Base-by-base conservation (phyloP, 306 rosid species). In the Castanea crenata region DNA sequence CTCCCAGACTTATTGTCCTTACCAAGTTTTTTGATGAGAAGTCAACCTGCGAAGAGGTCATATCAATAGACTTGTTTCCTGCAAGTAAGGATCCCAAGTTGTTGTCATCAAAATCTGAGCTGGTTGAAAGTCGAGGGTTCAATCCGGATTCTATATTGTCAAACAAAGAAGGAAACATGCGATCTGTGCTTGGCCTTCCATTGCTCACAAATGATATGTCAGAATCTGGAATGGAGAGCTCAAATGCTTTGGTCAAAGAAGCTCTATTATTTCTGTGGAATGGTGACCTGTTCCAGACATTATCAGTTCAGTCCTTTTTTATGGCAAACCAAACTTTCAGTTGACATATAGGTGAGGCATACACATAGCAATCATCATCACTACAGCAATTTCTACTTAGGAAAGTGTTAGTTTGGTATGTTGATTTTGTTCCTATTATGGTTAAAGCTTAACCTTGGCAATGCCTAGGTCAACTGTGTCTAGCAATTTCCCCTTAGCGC, bases 131-230 rank as follows among this genome's bases (percentile, higher is more conserved):
- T 18, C 86, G 85, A 52, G 81, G 81, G 46, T 76, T 56, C 15
- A 74, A 65, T 71, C 85, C 83, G 25, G 81, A 32, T 32, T 88
- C 91, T 32, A 73, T n/a, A 12, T 78, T 86, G 2, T 87, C 96
- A 54, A 78, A 74, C 0, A 80, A 3, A 63, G 87, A 69, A 73
- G 92, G 82, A 85, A 83, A 79, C 79, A 75, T 12, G 58, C 79
- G 81, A 18, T 92, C 97, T 49, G 46, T 1, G 56, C 97, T 88
- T 15, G 93, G 90, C 82, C 89, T 87, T 71, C 83, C 97, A 12
- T 77, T 69, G 77, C 94, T 91, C 83, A 94, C 94, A 23, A 83
- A 94, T 54, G 97, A 94, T 76, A 90, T 92, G 78, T 94, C 97
- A 1, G 83, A 79, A 18, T 92, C 97, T 1, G 70, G 15, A 25